Evolutionary conservation across 352 stramenopile species (phyloP), one percentile per base, ranked within the genome.

Genomic region (Phytopythium oedochilum): DNA sequence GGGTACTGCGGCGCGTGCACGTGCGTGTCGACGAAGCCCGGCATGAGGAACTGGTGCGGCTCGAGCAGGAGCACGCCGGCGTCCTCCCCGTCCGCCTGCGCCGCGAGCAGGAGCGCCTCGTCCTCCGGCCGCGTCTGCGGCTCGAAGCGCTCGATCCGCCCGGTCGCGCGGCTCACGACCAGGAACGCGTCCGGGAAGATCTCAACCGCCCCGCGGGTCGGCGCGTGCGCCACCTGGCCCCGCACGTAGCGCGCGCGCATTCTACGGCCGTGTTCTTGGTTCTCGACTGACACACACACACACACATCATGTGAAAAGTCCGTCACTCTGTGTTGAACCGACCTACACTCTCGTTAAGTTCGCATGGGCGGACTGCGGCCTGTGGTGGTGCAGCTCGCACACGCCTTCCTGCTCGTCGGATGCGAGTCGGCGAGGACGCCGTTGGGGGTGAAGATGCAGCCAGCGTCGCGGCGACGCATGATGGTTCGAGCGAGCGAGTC

Each of bases 1-100:
- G 71, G 68, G 58, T 94, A 96, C 70, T 97, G 91, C 9, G 91
- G 85, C n/a, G 91, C 91, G 63, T 97, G 91, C 43, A 94, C 80
- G 66, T 97, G 91, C 14, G 79, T 86, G 72, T 97, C 91, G 45
- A 97, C 60, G 59, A 97, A 94, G 49, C 91, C 91, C 18, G 91
- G 91, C 54, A 95, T 66, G 23, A 97, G 64, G 38, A 97, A 81
- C 59, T 93, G 65, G 23, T 68, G 49, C 23, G 40, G 23, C 11
- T 14, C 1, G 0, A 87, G 64, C 36, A 51, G 31, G 22, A 83
- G 59, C 20, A 34, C 54, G 5, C n/a, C 2, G 7, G n/a, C n/a
- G n/a, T n/a, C n/a, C n/a, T 46, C 40, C 6, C 17, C 49, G 3
- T 46, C 45, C 5, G n/a, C 7, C 14, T 36, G 23, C 20, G 31